phyloP scores from a whole-genome alignment of 345 rosid species.

The Clarkia xantiana region DNA sequence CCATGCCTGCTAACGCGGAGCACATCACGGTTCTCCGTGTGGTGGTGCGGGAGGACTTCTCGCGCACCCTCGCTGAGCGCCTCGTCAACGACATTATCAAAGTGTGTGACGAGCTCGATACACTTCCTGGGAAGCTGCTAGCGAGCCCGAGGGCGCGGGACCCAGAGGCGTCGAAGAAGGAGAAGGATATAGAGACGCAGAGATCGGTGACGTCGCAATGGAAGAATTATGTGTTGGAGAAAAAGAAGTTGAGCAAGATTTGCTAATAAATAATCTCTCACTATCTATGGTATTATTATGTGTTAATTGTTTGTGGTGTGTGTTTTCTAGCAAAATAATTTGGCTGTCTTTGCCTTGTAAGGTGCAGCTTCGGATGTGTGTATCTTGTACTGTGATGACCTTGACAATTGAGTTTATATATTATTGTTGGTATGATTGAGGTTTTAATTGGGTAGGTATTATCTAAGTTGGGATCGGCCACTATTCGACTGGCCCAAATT shows the following conservation, averaged over 20 bases:
- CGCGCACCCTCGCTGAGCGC: slow-evolving; percentile 44
- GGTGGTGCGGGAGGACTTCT: slow-evolving; percentile 42
- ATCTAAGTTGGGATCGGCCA: too few species aligned
- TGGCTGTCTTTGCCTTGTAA: too few species aligned
- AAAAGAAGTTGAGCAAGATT: slow-evolving; percentile 29
- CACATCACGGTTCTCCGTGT: slow-evolving; percentile 43
- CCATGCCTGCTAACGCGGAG: slow-evolving; percentile 49
- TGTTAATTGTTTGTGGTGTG: too few species aligned
- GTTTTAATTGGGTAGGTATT: too few species aligned
- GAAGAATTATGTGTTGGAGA: slow-evolving; percentile 31
- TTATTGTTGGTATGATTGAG: too few species aligned
- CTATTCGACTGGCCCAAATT: too few species aligned
- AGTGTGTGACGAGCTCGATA: slow-evolving; percentile 31
- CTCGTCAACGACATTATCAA: slow-evolving; percentile 30
- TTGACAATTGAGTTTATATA: too few species aligned
- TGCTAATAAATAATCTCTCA: slow-evolving; percentile 14
- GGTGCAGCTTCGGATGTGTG: too few species aligned
- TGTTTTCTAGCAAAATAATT: too few species aligned
- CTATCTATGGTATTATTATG: too few species aligned
- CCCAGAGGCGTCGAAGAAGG: slow-evolving; percentile 5
- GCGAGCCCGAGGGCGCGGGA: neutral
- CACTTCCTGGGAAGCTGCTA: slow-evolving; percentile 20
- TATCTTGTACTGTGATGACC: too few species aligned
- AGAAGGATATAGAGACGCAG: slow-evolving; percentile 17
- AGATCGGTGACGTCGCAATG: slow-evolving; percentile 25